phyloP scores from a whole-genome alignment of 768 basidiomycete genomes.

The Clitopilus passeckerianus region DNA sequence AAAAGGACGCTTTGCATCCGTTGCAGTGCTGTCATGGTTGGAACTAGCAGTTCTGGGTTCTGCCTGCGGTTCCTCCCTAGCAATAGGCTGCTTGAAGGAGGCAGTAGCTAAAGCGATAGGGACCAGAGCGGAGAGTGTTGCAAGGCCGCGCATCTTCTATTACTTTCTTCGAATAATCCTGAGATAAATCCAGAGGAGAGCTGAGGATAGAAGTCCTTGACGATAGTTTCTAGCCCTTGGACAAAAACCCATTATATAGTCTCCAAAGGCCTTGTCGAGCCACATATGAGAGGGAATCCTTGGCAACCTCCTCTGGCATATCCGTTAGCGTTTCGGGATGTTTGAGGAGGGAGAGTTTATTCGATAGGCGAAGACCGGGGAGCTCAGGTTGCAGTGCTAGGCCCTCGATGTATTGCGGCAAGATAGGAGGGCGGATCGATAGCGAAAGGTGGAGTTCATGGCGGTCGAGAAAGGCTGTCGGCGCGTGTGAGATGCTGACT shows the following conservation, averaged over 20 bases:
- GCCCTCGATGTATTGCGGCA: neutral
- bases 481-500: neutral
- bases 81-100: neutral
- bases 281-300: neutral
- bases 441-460: neutral
- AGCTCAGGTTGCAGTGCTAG: neutral
- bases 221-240: neutral
- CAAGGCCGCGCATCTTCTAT: neutral
- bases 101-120: neutral
- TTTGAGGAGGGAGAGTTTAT: neutral
- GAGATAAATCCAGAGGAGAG: neutral
- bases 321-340: neutral
- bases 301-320: neutral
- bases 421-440: neutral
- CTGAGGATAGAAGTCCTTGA: neutral
- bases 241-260: neutral
- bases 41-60: neutral
- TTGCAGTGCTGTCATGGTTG: neutral
- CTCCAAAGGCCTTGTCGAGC: neutral
- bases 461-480: neutral
- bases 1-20: neutral
- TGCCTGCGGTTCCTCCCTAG: neutral
- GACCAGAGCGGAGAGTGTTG: neutral
- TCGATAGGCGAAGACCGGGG: neutral
- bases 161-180: neutral